These are phyloP conservation scores for Dothistroma septosporum DNA, from an alignment of 2,329 filamentous ascomycete genomes.

Conservation along the genomic window DNA sequence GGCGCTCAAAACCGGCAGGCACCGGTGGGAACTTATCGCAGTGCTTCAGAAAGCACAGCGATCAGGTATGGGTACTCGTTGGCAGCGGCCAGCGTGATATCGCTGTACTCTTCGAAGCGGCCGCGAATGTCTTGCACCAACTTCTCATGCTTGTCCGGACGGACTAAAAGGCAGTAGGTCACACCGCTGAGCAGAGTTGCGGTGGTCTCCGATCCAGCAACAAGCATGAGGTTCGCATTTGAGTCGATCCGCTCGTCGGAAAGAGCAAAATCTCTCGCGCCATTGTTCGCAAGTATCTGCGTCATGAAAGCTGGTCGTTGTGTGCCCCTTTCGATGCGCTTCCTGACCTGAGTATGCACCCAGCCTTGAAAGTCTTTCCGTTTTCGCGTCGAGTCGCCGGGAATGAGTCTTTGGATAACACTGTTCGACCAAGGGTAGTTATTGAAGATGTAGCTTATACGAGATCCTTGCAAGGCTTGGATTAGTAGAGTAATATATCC, in stretches of 20 bases:
- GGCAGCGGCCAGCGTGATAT: conserved; percentile 27
- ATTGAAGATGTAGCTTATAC: conserved; percentile 24
- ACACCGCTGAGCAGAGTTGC: conserved; percentile 44
- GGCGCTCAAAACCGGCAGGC: conserved; percentile 36
- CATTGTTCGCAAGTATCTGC: conserved; percentile 43
- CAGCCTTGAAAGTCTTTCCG: conserved; percentile 26
- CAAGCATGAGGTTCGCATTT: conserved; percentile 47
- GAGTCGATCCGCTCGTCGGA: conserved; percentile 32
- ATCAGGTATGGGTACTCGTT: conserved; percentile 36
- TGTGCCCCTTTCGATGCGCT: conserved; percentile 30
- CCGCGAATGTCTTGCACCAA: conserved; percentile 43
- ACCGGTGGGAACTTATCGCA: conserved; percentile 47
- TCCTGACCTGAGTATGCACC: conserved; percentile 25
- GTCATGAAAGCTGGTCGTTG: conserved; percentile 46
- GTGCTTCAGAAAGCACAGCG: conserved; percentile 43
- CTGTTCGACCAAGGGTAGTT: conserved; percentile 28
- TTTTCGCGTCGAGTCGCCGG: conserved; percentile 17
- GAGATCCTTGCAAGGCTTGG: conserved; percentile 26
- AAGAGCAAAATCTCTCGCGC: conserved; percentile 25
- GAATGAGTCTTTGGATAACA: conserved; percentile 21
- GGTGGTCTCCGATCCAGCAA: conserved; percentile 52
- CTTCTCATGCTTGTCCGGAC: conserved; percentile 36
- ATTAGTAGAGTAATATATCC: conserved; percentile 27
- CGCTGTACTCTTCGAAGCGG: conserved; percentile 33
- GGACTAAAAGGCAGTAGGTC: conserved; percentile 40